A percentile compares a stretch with the other conserved stretches of the same genome.
Evolutionary conservation across 352 stramenopile species (phyloP).

Genomic region (Globisporangium recalcitrans): DNA sequence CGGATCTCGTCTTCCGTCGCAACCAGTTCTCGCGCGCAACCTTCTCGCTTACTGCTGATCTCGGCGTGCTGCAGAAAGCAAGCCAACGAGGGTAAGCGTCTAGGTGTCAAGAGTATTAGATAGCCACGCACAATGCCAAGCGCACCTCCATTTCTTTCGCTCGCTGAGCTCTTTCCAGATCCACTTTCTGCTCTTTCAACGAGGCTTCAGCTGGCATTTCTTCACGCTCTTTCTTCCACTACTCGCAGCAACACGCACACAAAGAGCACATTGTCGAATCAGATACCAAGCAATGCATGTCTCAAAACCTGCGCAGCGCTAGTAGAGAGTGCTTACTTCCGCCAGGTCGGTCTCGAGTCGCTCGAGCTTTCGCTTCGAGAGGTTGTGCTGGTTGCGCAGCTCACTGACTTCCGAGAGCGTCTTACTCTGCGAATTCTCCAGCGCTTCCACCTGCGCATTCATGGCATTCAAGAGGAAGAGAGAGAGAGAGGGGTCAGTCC

Average conservation of each 20-base stretch:
- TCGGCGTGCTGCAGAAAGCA: conserved; percentile 52
- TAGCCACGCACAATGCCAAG: neutral
- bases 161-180: conserved; percentile 60
- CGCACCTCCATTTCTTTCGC: conserved; percentile 65
- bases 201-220: conserved; percentile 44
- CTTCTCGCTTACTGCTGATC: conserved; percentile 62
- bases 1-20: conserved; percentile 46
- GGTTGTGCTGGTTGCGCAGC: conserved; percentile 66
- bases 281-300: neutral
- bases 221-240: conserved; percentile 60
- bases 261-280: neutral
- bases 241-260: neutral
- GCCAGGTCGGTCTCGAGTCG: conserved; percentile 56
- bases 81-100: neutral
- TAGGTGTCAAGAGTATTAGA: neutral
- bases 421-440: conserved; percentile 63
- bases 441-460: conserved; percentile 44
- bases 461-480: neutral
- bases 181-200: conserved; percentile 55
- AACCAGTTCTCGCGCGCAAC: conserved; percentile 38
- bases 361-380: conserved; percentile 56
- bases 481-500: neutral
- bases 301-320: neutral
- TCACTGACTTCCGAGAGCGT: conserved; percentile 66
- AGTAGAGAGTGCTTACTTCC: conserved; percentile 22